Evolutionary conservation across 2,329 filamentous ascomycete genomes (phyloP).

Genomic region (Talaromyces funiculosus): DNA sequence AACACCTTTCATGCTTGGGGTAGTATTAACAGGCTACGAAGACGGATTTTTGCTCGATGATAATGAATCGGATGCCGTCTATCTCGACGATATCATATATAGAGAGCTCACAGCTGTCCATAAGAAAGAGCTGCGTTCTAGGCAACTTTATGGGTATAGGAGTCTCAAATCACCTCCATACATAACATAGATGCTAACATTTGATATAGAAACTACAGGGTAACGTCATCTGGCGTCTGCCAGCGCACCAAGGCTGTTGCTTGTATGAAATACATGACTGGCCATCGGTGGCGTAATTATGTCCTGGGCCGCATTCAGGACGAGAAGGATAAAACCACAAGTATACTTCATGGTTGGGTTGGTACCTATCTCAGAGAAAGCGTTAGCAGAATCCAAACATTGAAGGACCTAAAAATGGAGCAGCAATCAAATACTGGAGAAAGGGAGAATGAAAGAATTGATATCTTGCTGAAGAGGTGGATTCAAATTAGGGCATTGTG

Average conservation of each 20-base stretch:
- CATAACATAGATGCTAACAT: not conserved
- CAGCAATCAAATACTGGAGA: conserved; percentile 3
- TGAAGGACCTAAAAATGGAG: conserved; percentile 17
- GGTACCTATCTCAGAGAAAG: conserved; percentile 30
- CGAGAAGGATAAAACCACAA: conserved; percentile 25
- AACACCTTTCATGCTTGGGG: not conserved
- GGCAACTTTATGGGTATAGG: conserved; percentile 35
- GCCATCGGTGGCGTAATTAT: conserved; percentile 33
- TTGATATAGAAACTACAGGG: conserved; percentile 34
- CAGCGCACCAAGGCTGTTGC: conserved; percentile 41
- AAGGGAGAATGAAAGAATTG: conserved; percentile 20
- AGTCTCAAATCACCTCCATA: not conserved
- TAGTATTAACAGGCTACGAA: conserved; percentile 14
- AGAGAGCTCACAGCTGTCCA: conserved; percentile 24
- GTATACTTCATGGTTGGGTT: conserved; percentile 33
- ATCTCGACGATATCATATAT: conserved; percentile 38
- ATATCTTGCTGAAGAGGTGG: conserved; percentile 32
- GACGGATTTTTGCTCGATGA: conserved; percentile 39
- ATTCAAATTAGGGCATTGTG: conserved; percentile 34
- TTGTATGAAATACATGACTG: conserved; percentile 34
- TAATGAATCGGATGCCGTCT: conserved; percentile 36
- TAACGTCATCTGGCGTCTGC: conserved; percentile 33
- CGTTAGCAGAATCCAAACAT: conserved; percentile 21
- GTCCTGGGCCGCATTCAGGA: conserved; percentile 30
- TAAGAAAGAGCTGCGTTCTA: conserved; percentile 28